Base-by-base conservation (phyloP, 495 filamentous ascomycete genomes). In the Penicillium paradoxum region DNA sequence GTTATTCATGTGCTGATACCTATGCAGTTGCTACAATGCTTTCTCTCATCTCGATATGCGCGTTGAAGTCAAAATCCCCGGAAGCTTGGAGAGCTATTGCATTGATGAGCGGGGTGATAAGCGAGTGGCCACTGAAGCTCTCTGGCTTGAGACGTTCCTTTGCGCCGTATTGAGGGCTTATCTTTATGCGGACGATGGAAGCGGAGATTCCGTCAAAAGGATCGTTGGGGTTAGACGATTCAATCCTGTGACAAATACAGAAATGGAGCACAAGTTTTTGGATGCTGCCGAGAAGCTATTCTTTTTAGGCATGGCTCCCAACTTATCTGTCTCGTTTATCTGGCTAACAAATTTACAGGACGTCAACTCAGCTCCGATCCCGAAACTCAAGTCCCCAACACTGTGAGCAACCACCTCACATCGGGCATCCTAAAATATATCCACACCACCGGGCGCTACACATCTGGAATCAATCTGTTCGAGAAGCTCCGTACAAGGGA, bases 41-140 rank as follows among this genome's bases (percentile, higher is more conserved):
- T 97, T 98, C 73, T 97, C 93, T 9, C 83, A 95, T 52, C 79
- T 97, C 33, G 93, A 98, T 65, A 97, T 98, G 95, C 90, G 93
- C 38, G 92, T 98, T 18, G 89, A 96, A 60, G 93, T 97, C 24
- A 90, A 89, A 51, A 97, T 97, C 59, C 93, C 93, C 27, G 93
- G 93, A 46, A 89, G 86, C 18, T 89, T 98, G 33, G 92, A 97
- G 69, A 88, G 87, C 63, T 97, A 96, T 70, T 96, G 91, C 67
- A 86, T 98, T 54, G 91, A 98, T 68, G 92, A 98, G 71, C 83
- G 90, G 52, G 95, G 93, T 48, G 90, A 97, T 60, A 96, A 93
- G 72, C 82, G 89, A 25, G 86, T 89, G 46, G 89, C 95, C 22
- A 89, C 91, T 0, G 93, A 98, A 54, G 88, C 86, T 14, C 78